Evolutionary conservation across 2,329 filamentous ascomycete species (phyloP), one percentile per base, ranked within the genome.

Genomic region (Hymenoscyphus repandus): DNA sequence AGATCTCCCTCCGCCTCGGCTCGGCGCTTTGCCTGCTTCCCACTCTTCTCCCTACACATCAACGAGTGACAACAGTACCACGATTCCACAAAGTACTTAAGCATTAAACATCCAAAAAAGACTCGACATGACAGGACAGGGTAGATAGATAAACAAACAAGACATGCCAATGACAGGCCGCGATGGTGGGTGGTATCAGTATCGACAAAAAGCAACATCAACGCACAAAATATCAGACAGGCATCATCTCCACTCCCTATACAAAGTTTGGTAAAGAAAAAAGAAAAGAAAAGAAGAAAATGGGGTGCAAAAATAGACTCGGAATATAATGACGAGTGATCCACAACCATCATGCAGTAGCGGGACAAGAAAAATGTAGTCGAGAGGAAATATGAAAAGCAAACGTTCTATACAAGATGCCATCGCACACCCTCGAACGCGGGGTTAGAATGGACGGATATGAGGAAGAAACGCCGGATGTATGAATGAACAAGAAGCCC

Each of bases 111-210:
- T 45, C 31, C n/a, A 18, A 22, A 34, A 18, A 10, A 45, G 15
- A 27, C 22, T 27, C 22, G 22, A 27, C 22, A 27, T 27, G 22
- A 27, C 22, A 27, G 22, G 22, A 27, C 7, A 27, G 22, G 22
- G 7, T 7, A 27, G 22, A 27, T 27, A 27, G 11, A 17, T 2
- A 36, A 20, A 4, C 12, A 15, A 27, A 34, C 18, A 15, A 22
- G 17, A 45, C 30, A 34, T 31, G 30, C 43, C 15, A 45, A 37
- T 20, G 42, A 45, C 31, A 45, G 43, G 43, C 43, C 18, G 20
- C 20, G 22, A 33, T 30, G 36, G 40, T 20, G 18, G 33, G 44
- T 46, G 44, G 44, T 46, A 46, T 46, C 44, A 46, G 32, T 46
- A 46, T 46, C 32, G 32, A 46, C 32, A 46, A 46, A 46, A 46